Conservation (phyloP, 208 protist genomes). For the Wallacemonas collosoma region DNA sequence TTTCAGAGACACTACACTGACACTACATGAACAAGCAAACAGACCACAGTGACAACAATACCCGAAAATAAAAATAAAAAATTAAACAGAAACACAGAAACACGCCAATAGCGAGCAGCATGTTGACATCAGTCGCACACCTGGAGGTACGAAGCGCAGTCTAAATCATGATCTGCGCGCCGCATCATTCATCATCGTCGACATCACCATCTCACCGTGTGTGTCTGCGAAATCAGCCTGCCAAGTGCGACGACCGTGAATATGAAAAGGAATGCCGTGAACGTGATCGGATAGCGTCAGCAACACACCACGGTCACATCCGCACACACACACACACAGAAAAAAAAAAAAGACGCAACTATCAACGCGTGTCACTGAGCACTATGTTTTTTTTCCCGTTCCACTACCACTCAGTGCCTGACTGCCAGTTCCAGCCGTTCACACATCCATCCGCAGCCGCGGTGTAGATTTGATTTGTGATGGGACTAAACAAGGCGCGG, state of each 20-base stretch:
- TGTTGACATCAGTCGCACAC: neutral
- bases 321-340: slow-evolving; percentile 22
- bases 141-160: slow-evolving; percentile 10
- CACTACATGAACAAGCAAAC: too few relatives aligned
- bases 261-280: too few relatives aligned
- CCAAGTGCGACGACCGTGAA: too few relatives aligned
- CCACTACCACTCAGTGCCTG: slow-evolving; percentile 30
- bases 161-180: neutral
- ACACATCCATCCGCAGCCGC: slow-evolving; percentile 45
- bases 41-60: neutral
- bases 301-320: slow-evolving; percentile 19
- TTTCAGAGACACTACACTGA: too few relatives aligned
- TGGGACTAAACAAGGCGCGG: slow-evolving; percentile 44
- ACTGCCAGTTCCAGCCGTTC: slow-evolving; percentile 65
- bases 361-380: too few relatives aligned
- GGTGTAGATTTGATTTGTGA: slow-evolving; percentile 42
- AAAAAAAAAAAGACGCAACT: too few relatives aligned
- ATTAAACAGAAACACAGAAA: slow-evolving; percentile 8
- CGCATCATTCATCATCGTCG: neutral
- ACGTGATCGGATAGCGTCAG: too few relatives aligned
- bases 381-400: neutral
- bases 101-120: slow-evolving; percentile 4
- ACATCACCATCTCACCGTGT: too few relatives aligned
- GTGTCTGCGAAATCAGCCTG: too few relatives aligned
- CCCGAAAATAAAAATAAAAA: slow-evolving; percentile 5